Evolutionary conservation across 1,139 yeast genomes (phyloP), one percentile per base, ranked within the genome.

Genomic region (Geotrichum klebahnii): DNA sequence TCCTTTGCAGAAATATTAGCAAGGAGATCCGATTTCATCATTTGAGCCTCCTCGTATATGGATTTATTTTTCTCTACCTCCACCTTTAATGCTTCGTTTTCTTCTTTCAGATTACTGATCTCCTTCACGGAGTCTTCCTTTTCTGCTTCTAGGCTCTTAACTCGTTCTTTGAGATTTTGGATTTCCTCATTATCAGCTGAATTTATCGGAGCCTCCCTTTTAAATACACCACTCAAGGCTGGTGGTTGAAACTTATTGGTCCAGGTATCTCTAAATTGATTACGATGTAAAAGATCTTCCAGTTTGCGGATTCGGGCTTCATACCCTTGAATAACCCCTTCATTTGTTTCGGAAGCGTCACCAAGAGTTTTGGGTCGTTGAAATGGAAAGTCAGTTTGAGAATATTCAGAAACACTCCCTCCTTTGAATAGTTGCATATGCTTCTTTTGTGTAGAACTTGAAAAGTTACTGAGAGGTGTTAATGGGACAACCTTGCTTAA

Each of bases 1-100:
- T 84, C 90, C 55, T 83, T 77, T 23, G 81, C 75, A 0, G 82
- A 68, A 78, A 84, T 73, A 59, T 84, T 84, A 6, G 82, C 85
- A 35, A 82, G 65, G 24, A 84, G 67, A 58, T 84, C 89, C 29
- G 74, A 71, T 60, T 83, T 84, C 73, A 81, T 75, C 29, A 55
- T 50, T 5, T 59, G 57, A 2, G 60, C 55, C 16, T 61, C 65
- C 20, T 58, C 55, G 10, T 64, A 43, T 3, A 32, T 37, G 22
- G 17, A 12, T 23, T 42, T 50, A 20, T 59, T 54, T 5, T 41
- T 45, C 28, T 58, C 56, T 38, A 55, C 48, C 42, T 59, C 58
- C 5, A 59, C 58, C 36, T 62, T 65, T 10, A 53, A 35, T 9
- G 34, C 24, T 26, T 55, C 57, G 36, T 50, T 51, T 28, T 70